A percentile compares a stretch with the other conserved stretches of the same genome.
Conservation (phyloP, 23 red algal species). For the Gracilaria caudata region DNA sequence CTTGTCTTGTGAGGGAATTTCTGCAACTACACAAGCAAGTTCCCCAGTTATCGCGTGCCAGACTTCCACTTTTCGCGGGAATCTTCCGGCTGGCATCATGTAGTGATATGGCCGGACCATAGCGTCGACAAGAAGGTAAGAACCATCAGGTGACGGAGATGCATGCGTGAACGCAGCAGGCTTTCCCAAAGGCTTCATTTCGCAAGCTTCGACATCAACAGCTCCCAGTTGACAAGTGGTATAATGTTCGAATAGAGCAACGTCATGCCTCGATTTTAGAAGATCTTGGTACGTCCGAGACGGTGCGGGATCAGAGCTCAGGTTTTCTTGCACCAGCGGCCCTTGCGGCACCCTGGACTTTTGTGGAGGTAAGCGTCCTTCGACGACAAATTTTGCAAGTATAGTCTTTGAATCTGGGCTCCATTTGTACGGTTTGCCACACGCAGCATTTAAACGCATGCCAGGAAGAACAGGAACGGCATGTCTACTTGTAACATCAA, state of each 20-base stretch:
- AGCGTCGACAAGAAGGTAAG: conserved; percentile 84
- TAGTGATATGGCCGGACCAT: conserved; percentile 74
- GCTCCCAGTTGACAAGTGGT: conserved; percentile 72
- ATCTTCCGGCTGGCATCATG: conserved; percentile 86
- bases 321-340: conserved; percentile 76
- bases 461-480: conserved; percentile 46
- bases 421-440: conserved; percentile 84
- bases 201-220: conserved; percentile 68
- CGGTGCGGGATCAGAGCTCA: conserved; percentile 55
- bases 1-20: conserved; percentile 84
- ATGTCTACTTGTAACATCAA: conserved; percentile 57
- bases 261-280: conserved; percentile 80
- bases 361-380: conserved; percentile 50
- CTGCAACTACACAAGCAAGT: conserved; percentile 65
- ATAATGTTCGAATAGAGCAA: conserved; percentile 83
- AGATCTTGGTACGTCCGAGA: conserved; percentile 83
- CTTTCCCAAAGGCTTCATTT: conserved; percentile 31
- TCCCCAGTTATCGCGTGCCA: conserved; percentile 52
- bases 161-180: conserved; percentile 67
- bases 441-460: conserved; percentile 78
- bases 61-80: conserved; percentile 85
- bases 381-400: conserved; percentile 82
- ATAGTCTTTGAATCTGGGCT: conserved; percentile 68
- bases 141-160: conserved; percentile 80
- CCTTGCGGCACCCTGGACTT: conserved; percentile 72